phyloP scores from a whole-genome alignment of 176 grass and related monocot genomes.

The Zoysia japonica region DNA sequence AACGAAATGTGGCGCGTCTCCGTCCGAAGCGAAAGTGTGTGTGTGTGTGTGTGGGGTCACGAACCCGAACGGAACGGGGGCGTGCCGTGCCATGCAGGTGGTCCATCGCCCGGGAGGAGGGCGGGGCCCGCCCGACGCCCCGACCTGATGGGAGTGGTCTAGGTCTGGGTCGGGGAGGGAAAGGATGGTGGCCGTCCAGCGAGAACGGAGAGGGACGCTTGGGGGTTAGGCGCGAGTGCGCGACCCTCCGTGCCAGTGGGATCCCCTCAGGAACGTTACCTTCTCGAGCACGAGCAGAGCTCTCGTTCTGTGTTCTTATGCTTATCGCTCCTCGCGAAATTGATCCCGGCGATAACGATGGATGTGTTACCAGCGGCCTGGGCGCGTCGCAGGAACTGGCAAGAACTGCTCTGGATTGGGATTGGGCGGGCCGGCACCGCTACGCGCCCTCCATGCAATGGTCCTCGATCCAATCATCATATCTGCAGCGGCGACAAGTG shows the following conservation, averaged over 20 bases:
- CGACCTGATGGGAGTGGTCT: slow-evolving; percentile 29
- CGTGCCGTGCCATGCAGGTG: not conserved
- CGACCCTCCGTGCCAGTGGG: slow-evolving; percentile 28
- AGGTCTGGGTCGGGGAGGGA: slow-evolving; percentile 24
- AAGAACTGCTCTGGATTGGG: slow-evolving; percentile 25
- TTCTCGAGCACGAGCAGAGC: not conserved
- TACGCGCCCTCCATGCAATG: not conserved
- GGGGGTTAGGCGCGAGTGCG: slow-evolving; percentile 3
- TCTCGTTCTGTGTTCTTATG: not conserved
- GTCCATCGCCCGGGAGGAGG: slow-evolving; percentile 13
- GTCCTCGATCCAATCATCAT: slow-evolving; percentile 39
- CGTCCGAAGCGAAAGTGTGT: slow-evolving; percentile 6
- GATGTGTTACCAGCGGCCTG: not conserved
- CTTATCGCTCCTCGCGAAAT: not conserved
- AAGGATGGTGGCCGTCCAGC: slow-evolving; percentile 59
- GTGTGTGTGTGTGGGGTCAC: slow-evolving; percentile 8
- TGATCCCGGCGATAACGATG: not conserved
- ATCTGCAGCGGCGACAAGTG: slow-evolving; percentile 33
- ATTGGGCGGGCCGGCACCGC: not conserved
- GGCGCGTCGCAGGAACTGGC: not conserved
- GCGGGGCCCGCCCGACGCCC: not conserved
- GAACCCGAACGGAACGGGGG: slow-evolving; percentile 6
- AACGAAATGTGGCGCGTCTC: slow-evolving; percentile 21
- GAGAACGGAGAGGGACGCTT: slow-evolving; percentile 37
- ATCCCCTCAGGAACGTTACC: slow-evolving; percentile 9